Evolutionary conservation across 257 asterid species (phyloP).

Genomic region (Solanum sejunctum): DNA sequence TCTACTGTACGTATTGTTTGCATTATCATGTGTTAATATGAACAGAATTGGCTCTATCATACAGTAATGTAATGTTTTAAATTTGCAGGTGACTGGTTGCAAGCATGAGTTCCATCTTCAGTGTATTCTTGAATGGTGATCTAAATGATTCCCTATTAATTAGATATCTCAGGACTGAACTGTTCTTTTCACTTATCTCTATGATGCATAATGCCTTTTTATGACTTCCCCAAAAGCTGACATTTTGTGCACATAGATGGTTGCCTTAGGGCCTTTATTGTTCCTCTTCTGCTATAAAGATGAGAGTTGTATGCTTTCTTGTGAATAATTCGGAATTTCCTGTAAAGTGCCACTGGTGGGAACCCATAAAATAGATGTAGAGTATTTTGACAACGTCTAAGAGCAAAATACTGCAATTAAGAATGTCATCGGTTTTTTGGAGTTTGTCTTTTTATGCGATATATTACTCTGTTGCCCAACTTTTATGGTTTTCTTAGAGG

Average conservation of each 20-base stretch:
- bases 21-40: neutral
- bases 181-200: neutral
- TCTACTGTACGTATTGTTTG: constrained; percentile 38
- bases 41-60: too few relatives aligned
- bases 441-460: neutral
- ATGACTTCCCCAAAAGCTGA: neutral
- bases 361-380: neutral
- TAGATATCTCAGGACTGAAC: neutral
- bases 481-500: neutral
- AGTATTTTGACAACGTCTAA: neutral
- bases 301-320: neutral
- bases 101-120: constrained; percentile 89
- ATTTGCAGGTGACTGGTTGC: constrained; percentile 72
- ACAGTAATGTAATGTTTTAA: neutral
- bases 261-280: neutral
- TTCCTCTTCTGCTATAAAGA: neutral
- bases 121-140: constrained; percentile 83
- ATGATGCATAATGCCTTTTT: neutral
- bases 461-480: neutral
- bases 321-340: neutral
- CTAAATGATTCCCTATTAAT: neutral
- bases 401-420: neutral
- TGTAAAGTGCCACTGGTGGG: neutral
- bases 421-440: neutral
- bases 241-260: neutral